These are phyloP conservation scores for Chaetomidium leptoderma DNA, from an alignment of 495 filamentous ascomycete genomes.

Conservation along the genomic window DNA sequence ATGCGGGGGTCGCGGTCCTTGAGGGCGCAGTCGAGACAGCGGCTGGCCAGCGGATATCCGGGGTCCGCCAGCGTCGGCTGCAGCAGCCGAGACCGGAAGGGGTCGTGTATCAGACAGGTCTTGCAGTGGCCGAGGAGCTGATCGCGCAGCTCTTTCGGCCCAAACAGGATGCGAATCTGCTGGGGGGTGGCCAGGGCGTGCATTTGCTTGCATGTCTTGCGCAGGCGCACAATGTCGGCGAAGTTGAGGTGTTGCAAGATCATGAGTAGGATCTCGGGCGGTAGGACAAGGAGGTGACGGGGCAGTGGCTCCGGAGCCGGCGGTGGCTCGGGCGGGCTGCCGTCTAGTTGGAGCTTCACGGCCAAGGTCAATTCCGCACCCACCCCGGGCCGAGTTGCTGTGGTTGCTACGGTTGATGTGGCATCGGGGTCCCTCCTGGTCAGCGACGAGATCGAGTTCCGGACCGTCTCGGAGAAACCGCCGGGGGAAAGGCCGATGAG, in stretches of 20 bases:
- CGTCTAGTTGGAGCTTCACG: background rate
- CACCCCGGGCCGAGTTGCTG: background rate
- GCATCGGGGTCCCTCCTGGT: conserved; percentile 2
- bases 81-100: conserved; percentile 21
- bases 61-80: conserved; percentile 14
- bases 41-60: conserved; percentile 26
- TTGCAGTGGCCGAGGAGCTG: conserved; percentile 30
- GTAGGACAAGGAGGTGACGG: conserved; percentile 24
- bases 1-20: conserved; percentile 21
- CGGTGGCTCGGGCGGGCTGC: background rate
- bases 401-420: too few relatives aligned
- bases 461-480: conserved; percentile 15
- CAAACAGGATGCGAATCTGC: conserved; percentile 25
- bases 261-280: conserved; percentile 32
- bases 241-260: conserved; percentile 28
- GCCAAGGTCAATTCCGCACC: too few relatives aligned
- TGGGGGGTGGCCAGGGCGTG: conserved; percentile 21
- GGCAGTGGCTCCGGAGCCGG: background rate
- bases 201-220: conserved; percentile 31
- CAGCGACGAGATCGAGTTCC: conserved; percentile 21
- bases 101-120: conserved; percentile 24
- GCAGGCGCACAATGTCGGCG: conserved; percentile 29
- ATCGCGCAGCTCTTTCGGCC: conserved; percentile 9
- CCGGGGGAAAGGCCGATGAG: conserved; percentile 13
- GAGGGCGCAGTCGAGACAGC: conserved; percentile 28